Evolutionary conservation across 108 stramenopile genomes (phyloP).

Genomic region (Cyclotella atomus): DNA sequence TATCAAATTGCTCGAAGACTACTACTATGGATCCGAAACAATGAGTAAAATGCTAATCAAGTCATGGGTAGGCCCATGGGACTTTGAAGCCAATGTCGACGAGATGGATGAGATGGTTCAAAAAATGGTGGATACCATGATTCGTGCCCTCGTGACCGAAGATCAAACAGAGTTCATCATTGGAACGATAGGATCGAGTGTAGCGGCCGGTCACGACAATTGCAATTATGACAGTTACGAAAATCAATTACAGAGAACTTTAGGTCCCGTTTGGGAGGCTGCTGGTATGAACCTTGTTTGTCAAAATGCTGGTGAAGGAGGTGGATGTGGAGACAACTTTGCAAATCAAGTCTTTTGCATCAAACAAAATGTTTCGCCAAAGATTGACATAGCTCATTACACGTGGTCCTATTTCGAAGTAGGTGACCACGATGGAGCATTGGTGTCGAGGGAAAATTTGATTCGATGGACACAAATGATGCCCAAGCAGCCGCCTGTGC

Average conservation of each 20-base stretch:
- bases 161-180: slow-evolving; percentile 53
- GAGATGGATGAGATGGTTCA: neutral
- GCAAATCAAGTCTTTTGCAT: slow-evolving; percentile 52
- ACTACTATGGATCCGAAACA: slow-evolving; percentile 33
- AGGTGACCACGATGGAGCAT: neutral
- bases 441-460: slow-evolving; percentile 33
- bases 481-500: slow-evolving; percentile 42
- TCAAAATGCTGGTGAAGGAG: slow-evolving; percentile 56
- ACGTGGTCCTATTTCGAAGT: slow-evolving; percentile 61
- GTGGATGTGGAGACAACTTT: slow-evolving; percentile 51
- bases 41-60: slow-evolving; percentile 28
- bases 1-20: slow-evolving; percentile 28
- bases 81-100: slow-evolving; percentile 23
- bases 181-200: slow-evolving; percentile 48
- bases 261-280: slow-evolving; percentile 46
- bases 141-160: slow-evolving; percentile 44
- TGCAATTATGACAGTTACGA: slow-evolving; percentile 54
- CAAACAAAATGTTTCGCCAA: slow-evolving; percentile 49
- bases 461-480: slow-evolving; percentile 52
- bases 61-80: slow-evolving; percentile 36
- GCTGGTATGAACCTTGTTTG: slow-evolving; percentile 50
- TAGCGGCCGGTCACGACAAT: slow-evolving; percentile 57
- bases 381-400: slow-evolving; percentile 54
- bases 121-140: slow-evolving; percentile 40
- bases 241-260: slow-evolving; percentile 42